phyloP scores from a whole-genome alignment of 345 rosid genomes.

The Populus deltoides region DNA sequence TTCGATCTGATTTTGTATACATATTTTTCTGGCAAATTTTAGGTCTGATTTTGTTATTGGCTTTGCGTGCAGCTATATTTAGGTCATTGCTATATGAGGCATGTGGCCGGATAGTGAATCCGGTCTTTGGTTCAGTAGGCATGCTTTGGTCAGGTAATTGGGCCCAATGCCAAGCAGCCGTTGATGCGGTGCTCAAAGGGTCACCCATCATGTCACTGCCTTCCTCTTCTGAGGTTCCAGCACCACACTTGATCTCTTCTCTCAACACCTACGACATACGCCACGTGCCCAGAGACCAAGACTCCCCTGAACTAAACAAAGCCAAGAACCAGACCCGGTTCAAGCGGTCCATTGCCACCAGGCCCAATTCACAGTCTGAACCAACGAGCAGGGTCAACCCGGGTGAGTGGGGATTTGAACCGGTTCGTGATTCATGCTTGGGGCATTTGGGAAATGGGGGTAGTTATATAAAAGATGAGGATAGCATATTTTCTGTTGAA shows the following conservation, averaged over 20 bases:
- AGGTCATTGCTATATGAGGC: conserved; percentile 24
- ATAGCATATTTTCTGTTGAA: conserved; percentile 30
- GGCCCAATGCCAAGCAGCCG: conserved; percentile 30
- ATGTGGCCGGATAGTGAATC: conserved; percentile 29
- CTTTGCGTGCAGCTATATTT: conserved; percentile 20
- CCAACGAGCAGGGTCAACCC: neutral
- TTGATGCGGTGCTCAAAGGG: conserved; percentile 55
- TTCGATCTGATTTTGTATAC: neutral
- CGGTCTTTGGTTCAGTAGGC: conserved; percentile 22
- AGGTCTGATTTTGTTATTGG: neutral
- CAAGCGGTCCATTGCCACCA: conserved; percentile 15
- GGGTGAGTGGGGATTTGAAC: conserved; percentile 3
- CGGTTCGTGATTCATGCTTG: neutral
- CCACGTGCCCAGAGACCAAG: conserved; percentile 47
- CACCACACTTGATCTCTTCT: conserved; percentile 33
- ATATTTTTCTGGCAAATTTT: neutral
- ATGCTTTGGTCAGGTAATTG: conserved; percentile 27
- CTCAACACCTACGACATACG: conserved; percentile 56
- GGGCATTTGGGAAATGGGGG: conserved; percentile 2
- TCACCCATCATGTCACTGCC: conserved; percentile 31
- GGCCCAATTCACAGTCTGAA: conserved; percentile 5
- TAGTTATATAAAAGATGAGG: conserved; percentile 13
- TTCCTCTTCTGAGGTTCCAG: conserved; percentile 18
- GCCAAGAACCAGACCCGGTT: conserved; percentile 29
- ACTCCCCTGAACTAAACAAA: conserved; percentile 21